Evolutionary conservation across 306 rosid species (phyloP), one percentile per base, ranked within the genome.

Genomic region (Quercus alba): DNA sequence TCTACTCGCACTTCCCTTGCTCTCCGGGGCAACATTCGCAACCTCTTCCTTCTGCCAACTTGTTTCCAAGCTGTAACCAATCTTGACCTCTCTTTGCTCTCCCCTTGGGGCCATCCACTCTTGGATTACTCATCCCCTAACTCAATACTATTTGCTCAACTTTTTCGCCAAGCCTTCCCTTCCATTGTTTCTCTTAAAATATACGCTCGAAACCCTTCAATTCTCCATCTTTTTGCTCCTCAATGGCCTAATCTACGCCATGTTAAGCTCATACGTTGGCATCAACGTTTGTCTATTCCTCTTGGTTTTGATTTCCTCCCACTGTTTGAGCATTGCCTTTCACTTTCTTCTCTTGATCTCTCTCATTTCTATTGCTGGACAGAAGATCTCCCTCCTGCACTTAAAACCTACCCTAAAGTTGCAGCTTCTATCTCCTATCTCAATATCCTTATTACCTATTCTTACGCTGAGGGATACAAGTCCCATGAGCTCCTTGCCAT

Each of bases 91-190:
- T 74, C 77, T 18, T 33, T 74, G 41, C 30, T 74, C 61, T 74
- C 77, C 68, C 77, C 77, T 56, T 74, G 77, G 77, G 77, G 77
- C 25, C 77, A 74, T 56, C n/a, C 66, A 6, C 30, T 74, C 11
- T 38, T 74, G 4, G 49, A 66, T 8, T 5, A 18, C 1, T 56
- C 66, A 28, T 56, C n/a, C n/a, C 13, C 51, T 2, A 10, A 10
- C 5, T 10, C 54, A 19, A 1, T 9, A 12, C 51, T 55, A 11
- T 18, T 74, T n/a, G 77, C 77, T 33, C 77, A 56, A 10, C 77
- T 31, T 31, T n/a, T 74, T 5, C 28, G 77, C 68, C 54, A 18
- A 3, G 67, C 52, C 30, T 74, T 74, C 14, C 77, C 77, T 74
- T 31, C 77, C 1, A 1, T 74, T n/a, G n/a, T 56, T 56, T 74